Percentiles rank a stretch among this genome's conserved stretches.
phyloP scores from a whole-genome alignment of 805 yeast genomes.

The Saccharomycopsis amapae region DNA sequence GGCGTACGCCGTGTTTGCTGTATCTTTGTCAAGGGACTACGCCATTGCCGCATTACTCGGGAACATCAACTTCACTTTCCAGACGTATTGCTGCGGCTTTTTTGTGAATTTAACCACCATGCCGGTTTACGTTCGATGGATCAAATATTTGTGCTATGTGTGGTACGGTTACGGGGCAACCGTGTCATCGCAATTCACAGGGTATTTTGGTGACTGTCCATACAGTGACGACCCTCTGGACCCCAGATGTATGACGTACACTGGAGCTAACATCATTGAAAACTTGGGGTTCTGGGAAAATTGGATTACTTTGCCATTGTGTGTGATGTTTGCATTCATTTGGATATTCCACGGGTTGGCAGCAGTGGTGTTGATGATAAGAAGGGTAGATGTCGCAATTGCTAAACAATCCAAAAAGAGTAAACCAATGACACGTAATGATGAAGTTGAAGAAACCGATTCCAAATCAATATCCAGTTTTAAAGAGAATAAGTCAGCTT shows the following conservation, averaged over 20 bases:
- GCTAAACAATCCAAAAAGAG: conserved; percentile 28
- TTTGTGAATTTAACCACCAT: conserved; percentile 63
- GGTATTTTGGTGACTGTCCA: conserved; percentile 54
- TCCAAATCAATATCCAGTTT: background rate
- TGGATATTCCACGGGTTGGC: conserved; percentile 47
- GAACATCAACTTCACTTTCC: conserved; percentile 60
- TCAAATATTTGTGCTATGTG: conserved; percentile 64
- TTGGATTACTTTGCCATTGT: conserved; percentile 64
- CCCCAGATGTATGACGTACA: conserved; percentile 39
- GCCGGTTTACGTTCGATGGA: conserved; percentile 87
- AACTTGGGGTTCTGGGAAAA: conserved; percentile 53
- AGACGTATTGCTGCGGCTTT: conserved; percentile 75
- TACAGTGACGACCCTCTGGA: conserved; percentile 24
- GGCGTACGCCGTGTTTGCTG: conserved; percentile 44
- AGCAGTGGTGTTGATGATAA: conserved; percentile 39
- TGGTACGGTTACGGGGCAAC: conserved; percentile 76
- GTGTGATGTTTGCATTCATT: conserved; percentile 51
- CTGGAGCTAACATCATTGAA: conserved; percentile 48
- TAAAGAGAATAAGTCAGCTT: background rate
- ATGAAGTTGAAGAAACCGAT: background rate
- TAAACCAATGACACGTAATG: background rate
- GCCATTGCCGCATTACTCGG: conserved; percentile 54
- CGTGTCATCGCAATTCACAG: conserved; percentile 57
- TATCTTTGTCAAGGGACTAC: conserved; percentile 54
- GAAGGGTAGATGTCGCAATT: conserved; percentile 46